Evolutionary conservation across 768 basidiomycete species (phyloP), one percentile per base, ranked within the genome.

Genomic region (Russula sp.): DNA sequence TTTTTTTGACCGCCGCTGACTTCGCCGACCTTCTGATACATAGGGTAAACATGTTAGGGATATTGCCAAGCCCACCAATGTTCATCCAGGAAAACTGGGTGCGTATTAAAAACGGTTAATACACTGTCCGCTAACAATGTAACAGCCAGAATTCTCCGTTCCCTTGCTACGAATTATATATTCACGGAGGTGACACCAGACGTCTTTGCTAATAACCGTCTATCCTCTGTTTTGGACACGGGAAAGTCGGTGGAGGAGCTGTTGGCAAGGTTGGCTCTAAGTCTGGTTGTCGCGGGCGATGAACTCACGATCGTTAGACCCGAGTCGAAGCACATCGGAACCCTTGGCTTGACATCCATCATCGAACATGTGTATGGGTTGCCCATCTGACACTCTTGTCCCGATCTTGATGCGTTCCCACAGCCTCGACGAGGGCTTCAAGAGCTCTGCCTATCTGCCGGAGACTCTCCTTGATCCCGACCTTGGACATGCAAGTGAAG

Each of bases 1-100:
- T 27, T 27, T n/a, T 31, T 22, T 5, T 8, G 4, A 11, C 27
- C 11, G 10, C 3, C 22, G 1, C 32, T 6, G 11, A 10, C 8
- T 6, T 50, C 14, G 32, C 7, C 14, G 27, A 42, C n/a, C 18
- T 22, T 34, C 53, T 20, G 37, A 35, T 2, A 13, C 57, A 11
- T 61, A 76, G 75, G 77, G 77, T 0, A 59, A 76, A 27, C 77
- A 79, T 40, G 70, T 74, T n/a, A 62, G 71, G 7, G 75, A 77
- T 6, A 77, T 79, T 44, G 76, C 73, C 13, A 69, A 66, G 27
- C 73, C 71, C 22, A 73, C 70, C 53, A 66, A 65, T 4, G 67
- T 75, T 51, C 70, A 76, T 49, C 61, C 72, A 2, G 55, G 64
- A n/a, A 76, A 76, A 62, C 66, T 79, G 3, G 75, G 77, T 77